Evolutionary conservation across 306 rosid species (phyloP).

Genomic region (Ceratonia siliqua): DNA sequence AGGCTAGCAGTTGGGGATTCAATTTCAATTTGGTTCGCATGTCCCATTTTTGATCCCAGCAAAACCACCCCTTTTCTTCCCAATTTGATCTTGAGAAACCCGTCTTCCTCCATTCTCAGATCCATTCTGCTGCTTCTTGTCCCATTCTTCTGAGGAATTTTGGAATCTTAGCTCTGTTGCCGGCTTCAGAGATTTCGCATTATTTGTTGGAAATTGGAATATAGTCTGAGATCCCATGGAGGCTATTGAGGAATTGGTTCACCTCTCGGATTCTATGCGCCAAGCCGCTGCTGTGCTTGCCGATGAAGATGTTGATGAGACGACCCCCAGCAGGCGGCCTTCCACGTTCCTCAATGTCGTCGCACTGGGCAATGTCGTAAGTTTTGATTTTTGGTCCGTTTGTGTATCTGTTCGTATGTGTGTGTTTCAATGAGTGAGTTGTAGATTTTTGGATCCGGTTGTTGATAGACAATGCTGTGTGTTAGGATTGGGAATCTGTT

Average conservation of each 20-base stretch:
- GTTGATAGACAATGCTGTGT: neutral
- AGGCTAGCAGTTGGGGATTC: constrained; percentile 17
- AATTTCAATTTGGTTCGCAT: constrained; percentile 19
- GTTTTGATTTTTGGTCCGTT: constrained; percentile 28
- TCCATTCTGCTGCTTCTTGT: constrained; percentile 1
- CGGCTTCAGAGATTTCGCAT: neutral
- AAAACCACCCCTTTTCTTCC: neutral
- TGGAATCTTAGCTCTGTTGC: neutral
- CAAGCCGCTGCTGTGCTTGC: constrained; percentile 87
- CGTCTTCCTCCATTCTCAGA: neutral
- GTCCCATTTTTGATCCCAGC: neutral
- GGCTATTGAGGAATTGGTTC: constrained; percentile 79
- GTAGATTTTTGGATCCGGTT: constrained; percentile 6
- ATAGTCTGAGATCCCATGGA: constrained; percentile 54
- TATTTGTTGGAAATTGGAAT: neutral
- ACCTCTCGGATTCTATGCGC: constrained; percentile 88
- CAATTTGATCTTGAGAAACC: too few species aligned
- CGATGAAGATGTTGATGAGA: constrained; percentile 81
- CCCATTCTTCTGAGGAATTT: neutral
- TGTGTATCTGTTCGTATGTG: neutral
- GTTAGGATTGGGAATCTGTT: neutral
- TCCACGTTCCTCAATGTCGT: constrained; percentile 85
- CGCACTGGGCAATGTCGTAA: constrained; percentile 90
- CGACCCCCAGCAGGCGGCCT: constrained; percentile 57
- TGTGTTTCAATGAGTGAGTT: neutral